phyloP scores from a whole-genome alignment of 495 filamentous ascomycete species.

The Talaromyces trachyspermus region DNA sequence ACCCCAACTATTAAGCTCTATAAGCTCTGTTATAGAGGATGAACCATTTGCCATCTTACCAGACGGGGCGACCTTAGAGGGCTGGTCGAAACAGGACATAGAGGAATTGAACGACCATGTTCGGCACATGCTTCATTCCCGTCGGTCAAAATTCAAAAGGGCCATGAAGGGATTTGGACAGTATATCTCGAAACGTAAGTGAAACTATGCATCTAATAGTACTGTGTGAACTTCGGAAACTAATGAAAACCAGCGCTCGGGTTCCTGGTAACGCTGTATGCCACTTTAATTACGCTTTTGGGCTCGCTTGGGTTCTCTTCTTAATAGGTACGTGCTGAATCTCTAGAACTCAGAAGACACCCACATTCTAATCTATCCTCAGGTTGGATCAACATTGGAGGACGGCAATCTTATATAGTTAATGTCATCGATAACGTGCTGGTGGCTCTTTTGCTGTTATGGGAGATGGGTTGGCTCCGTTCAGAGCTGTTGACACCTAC shows the following conservation, averaged over 20 bases:
- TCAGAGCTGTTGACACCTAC: slow-evolving; percentile 71
- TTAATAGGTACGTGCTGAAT: slow-evolving; percentile 48
- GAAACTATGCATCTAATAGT: no score
- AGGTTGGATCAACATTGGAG: slow-evolving; percentile 77
- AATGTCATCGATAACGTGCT: slow-evolving; percentile 72
- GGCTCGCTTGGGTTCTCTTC: slow-evolving; percentile 76
- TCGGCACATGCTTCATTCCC: slow-evolving; percentile 73
- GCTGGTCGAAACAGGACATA: slow-evolving; percentile 63
- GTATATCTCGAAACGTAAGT: slow-evolving; percentile 60
- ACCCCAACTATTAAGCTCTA: slow-evolving; percentile 21
- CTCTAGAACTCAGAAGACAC: neutral
- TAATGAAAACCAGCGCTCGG: slow-evolving; percentile 47
- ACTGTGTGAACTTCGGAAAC: no score
- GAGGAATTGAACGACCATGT: slow-evolving; percentile 72
- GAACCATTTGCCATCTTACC: slow-evolving; percentile 35
- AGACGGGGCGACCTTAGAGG: slow-evolving; percentile 54
- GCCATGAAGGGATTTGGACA: slow-evolving; percentile 67
- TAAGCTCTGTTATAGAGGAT: slow-evolving; percentile 26
- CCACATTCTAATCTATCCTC: neutral
- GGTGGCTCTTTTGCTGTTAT: slow-evolving; percentile 73
- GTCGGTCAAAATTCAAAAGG: slow-evolving; percentile 65
- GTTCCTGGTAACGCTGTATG: slow-evolving; percentile 70
- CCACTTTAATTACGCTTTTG: slow-evolving; percentile 71
- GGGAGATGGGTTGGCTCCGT: slow-evolving; percentile 70
- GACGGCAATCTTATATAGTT: slow-evolving; percentile 58